These are phyloP conservation scores for Fragaria nilgerrensis DNA, from an alignment of 306 rosid species.

Conservation along the genomic window DNA sequence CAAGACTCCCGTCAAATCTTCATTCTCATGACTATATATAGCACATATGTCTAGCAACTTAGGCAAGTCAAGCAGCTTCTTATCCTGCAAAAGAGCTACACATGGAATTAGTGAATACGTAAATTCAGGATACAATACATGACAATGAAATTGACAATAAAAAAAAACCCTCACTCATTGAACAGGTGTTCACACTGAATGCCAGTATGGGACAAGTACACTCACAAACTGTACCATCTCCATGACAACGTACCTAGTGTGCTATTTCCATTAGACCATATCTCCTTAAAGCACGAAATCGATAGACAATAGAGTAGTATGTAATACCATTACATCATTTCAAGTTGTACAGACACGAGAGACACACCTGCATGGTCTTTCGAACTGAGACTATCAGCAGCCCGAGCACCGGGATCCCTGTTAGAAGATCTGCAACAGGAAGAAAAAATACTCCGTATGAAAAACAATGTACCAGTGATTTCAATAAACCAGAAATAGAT, in stretches of 20 bases:
- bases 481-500: background rate
- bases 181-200: background rate
- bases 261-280: background rate
- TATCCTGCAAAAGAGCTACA: constrained; percentile 98
- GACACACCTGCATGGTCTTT: constrained; percentile 83
- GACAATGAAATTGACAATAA: background rate
- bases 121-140: constrained; percentile 13
- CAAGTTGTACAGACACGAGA: constrained; percentile 5
- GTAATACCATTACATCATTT: background rate
- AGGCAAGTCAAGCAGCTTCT: constrained; percentile 83
- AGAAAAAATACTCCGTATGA: background rate
- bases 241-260: background rate
- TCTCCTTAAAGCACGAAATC: background rate
- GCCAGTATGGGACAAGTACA: background rate
- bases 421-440: constrained; percentile 71
- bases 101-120: constrained; percentile 59
- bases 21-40: constrained; percentile 77
- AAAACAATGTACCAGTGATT: background rate
- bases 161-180: background rate
- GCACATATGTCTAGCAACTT: constrained; percentile 93
- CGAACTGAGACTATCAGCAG: constrained; percentile 67
- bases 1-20: constrained; percentile 71
- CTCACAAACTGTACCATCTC: background rate
- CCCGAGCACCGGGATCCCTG: constrained; percentile 77
- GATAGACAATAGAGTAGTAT: background rate